Conservation (phyloP, 2,329 filamentous ascomycete genomes). For the Monosporascus cannonballus region DNA sequence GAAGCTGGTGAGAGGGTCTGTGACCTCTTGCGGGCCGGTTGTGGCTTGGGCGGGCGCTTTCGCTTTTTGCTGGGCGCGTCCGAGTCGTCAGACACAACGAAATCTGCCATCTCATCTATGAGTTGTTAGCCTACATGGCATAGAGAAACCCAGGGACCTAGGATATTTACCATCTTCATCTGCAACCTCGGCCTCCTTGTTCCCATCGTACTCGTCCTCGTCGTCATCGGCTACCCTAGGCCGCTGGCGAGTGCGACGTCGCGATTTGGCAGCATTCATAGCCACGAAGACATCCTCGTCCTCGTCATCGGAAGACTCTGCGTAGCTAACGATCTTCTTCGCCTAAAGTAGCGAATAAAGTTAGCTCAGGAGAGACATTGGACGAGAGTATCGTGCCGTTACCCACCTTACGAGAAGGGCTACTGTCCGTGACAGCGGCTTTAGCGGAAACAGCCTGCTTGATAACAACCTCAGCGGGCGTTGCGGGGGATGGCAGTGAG, state of each 20-base stretch:
- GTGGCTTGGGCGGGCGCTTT: constrained; percentile 57
- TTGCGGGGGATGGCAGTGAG: constrained; percentile 37
- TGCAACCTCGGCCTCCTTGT: constrained; percentile 51
- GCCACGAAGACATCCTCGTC: constrained; percentile 64
- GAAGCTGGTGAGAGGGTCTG: constrained; percentile 42
- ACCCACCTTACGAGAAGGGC: constrained; percentile 73
- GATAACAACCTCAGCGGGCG: constrained; percentile 34
- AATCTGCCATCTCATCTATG: constrained; percentile 72
- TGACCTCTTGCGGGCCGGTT: constrained; percentile 55
- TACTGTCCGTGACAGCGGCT: constrained; percentile 47
- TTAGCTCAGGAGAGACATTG: background rate
- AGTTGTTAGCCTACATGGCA: constrained; percentile 4
- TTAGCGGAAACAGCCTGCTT: constrained; percentile 37
- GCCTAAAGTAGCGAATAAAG: constrained; percentile 26
- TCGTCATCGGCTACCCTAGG: constrained; percentile 58
- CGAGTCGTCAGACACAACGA: constrained; percentile 81
- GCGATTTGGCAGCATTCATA: constrained; percentile 31
- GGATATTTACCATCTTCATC: constrained; percentile 52
- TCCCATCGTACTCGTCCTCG: constrained; percentile 61
- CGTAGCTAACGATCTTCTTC: constrained; percentile 66
- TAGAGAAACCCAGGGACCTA: background rate
- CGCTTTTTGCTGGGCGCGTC: constrained; percentile 70
- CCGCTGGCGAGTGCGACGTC: constrained; percentile 42
- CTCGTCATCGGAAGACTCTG: constrained; percentile 77
- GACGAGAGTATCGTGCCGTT: background rate